phyloP scores from a whole-genome alignment of 2,329 filamentous ascomycete species.

The Fusarium cicatricum region DNA sequence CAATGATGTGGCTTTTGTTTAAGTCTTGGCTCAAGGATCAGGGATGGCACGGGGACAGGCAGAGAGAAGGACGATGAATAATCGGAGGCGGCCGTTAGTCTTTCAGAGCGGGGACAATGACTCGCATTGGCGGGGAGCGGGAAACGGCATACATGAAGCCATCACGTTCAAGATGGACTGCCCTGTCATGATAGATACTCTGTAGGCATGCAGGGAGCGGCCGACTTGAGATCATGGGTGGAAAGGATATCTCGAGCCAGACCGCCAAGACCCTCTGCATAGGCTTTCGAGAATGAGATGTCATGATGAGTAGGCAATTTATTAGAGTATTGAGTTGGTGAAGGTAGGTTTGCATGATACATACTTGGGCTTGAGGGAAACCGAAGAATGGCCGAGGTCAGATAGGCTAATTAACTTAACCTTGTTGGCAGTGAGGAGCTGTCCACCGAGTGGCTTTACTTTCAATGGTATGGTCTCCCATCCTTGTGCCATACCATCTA shows the following conservation, averaged over 20 bases:
- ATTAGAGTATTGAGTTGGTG: too few species aligned
- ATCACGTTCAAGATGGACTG: constrained; percentile 5
- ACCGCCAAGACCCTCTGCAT: neutral
- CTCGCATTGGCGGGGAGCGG: constrained; percentile 40
- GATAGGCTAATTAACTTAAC: constrained; percentile 28
- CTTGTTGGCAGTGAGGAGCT: constrained; percentile 13
- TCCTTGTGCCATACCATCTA: constrained; percentile 6
- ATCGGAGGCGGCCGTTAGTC: constrained; percentile 32
- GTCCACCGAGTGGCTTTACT: constrained; percentile 3
- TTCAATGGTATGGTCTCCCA: constrained; percentile 12
- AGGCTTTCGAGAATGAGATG: neutral
- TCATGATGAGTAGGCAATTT: neutral
- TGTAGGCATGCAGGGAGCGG: neutral
- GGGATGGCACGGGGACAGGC: constrained; percentile 22
- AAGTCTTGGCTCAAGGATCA: constrained; percentile 21
- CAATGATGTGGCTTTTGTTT: constrained; percentile 1
- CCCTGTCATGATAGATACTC: constrained; percentile 1
- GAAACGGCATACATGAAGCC: constrained; percentile 16
- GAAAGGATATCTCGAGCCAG: neutral
- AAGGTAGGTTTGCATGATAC: neutral
- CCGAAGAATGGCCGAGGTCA: constrained; percentile 10
- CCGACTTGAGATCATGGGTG: neutral
- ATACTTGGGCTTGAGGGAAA: neutral
- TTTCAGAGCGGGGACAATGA: constrained; percentile 36
- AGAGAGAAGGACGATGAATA: constrained; percentile 23